Evolutionary conservation across 495 filamentous ascomycete genomes (phyloP).

Genomic region (Aspergillus kassunensis): DNA sequence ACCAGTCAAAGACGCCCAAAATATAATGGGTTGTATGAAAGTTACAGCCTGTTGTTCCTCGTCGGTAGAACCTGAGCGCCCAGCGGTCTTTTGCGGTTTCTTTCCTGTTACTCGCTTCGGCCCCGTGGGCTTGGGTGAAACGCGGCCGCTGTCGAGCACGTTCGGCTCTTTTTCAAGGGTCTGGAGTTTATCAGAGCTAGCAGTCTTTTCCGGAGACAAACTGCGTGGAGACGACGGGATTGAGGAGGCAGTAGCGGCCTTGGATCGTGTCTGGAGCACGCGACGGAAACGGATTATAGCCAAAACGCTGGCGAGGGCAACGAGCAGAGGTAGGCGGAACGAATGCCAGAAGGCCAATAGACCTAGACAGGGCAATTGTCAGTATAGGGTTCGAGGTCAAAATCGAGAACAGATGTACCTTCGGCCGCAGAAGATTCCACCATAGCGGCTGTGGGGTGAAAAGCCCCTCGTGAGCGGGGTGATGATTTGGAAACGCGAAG

Average conservation of each 20-base stretch:
- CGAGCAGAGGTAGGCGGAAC: constrained; percentile 35
- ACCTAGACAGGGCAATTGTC: constrained; percentile 11
- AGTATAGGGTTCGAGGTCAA: not conserved
- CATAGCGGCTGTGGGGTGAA: constrained; percentile 1
- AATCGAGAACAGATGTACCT: not conserved
- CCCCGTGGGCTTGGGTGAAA: constrained; percentile 20
- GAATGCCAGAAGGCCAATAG: constrained; percentile 39
- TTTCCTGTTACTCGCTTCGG: constrained; percentile 41
- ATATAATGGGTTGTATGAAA: constrained; percentile 71
- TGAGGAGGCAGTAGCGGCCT: constrained; percentile 28
- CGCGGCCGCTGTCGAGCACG: constrained; percentile 3
- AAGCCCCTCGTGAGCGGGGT: not conserved
- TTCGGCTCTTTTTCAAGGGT: constrained; percentile 7
- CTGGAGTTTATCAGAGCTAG: constrained; percentile 7
- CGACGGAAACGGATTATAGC: constrained; percentile 27
- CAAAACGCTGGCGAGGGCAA: constrained; percentile 23
- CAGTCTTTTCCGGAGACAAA: constrained; percentile 25
- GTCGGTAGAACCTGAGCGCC: constrained; percentile 15
- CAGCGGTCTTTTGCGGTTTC: constrained; percentile 28
- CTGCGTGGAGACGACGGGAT: constrained; percentile 35
- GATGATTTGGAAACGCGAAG: not conserved
- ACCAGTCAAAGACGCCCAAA: constrained; percentile 81
- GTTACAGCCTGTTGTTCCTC: constrained; percentile 19
- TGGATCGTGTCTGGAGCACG: constrained; percentile 23
- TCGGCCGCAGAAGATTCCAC: constrained; percentile 7